Conservation (phyloP, 2,329 filamentous ascomycete species). For the Clonostachys sp. region DNA sequence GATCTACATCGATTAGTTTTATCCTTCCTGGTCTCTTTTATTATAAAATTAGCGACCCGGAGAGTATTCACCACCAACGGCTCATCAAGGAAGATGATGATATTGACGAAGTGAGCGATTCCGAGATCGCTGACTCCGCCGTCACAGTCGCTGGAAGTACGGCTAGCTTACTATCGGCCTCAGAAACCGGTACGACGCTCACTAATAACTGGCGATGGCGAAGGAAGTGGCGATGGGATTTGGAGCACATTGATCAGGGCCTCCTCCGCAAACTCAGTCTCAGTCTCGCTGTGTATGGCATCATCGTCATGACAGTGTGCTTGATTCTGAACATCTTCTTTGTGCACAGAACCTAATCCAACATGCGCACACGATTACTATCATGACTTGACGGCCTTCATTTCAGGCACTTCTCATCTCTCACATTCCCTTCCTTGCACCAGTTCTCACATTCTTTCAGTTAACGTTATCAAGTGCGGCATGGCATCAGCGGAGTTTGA, state of each 20-base stretch:
- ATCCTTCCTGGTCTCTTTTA: slow-evolving; percentile 96
- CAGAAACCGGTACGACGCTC: slow-evolving; percentile 3
- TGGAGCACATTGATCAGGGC: slow-evolving; percentile 60
- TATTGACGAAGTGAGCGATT: slow-evolving; percentile 52
- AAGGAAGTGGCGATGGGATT: slow-evolving; percentile 53
- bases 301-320: slow-evolving; percentile 86
- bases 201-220: slow-evolving; percentile 44
- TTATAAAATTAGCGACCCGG: slow-evolving; percentile 93
- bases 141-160: slow-evolving; percentile 36
- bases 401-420: too few species aligned
- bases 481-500: slow-evolving; percentile 2
- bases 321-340: slow-evolving; percentile 83
- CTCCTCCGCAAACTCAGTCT: slow-evolving; percentile 70
- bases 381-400: too few species aligned
- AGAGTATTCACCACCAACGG: slow-evolving; percentile 80
- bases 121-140: slow-evolving; percentile 43
- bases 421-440: too few species aligned
- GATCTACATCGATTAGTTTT: slow-evolving; percentile 93
- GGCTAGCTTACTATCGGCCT: slow-evolving; percentile 33
- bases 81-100: slow-evolving; percentile 90
- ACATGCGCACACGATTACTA: too few species aligned
- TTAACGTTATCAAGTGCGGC: too few species aligned
- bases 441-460: too few species aligned
- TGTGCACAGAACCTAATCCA: slow-evolving; percentile 31
- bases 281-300: slow-evolving; percentile 74